Evolutionary conservation across 2,329 filamentous ascomycete genomes (phyloP).

Genomic region (Aspergillus sp.): DNA sequence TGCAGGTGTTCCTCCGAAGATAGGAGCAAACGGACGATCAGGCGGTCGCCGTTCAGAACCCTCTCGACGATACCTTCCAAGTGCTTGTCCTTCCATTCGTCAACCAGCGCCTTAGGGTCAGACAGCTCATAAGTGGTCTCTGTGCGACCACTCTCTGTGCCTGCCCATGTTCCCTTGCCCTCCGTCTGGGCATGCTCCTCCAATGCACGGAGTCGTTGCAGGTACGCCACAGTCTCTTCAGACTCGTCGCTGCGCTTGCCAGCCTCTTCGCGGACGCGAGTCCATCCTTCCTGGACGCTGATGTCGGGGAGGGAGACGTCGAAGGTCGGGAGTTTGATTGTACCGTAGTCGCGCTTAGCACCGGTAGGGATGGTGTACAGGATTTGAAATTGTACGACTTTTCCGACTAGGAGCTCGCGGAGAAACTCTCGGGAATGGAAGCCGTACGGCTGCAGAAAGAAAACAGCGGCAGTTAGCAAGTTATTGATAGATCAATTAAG

Average conservation of each 20-base stretch:
- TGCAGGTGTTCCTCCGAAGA: slow-evolving; percentile 83
- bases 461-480: slow-evolving; percentile 8
- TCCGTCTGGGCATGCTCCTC: slow-evolving; percentile 78
- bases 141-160: slow-evolving; percentile 64
- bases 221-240: slow-evolving; percentile 67
- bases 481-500: neutral
- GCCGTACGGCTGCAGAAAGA: slow-evolving; percentile 64
- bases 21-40: slow-evolving; percentile 79
- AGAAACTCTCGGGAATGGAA: slow-evolving; percentile 95
- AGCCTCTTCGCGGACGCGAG: slow-evolving; percentile 91
- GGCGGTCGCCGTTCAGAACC: slow-evolving; percentile 85
- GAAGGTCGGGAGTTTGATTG: slow-evolving; percentile 65
- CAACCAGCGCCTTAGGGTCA: slow-evolving; percentile 72
- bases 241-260: slow-evolving; percentile 81
- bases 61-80: slow-evolving; percentile 87
- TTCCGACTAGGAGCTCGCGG: slow-evolving; percentile 79
- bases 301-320: slow-evolving; percentile 82
- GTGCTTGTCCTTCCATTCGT: slow-evolving; percentile 80
- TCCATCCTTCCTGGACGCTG: slow-evolving; percentile 83
- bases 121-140: slow-evolving; percentile 80
- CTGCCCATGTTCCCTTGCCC: slow-evolving; percentile 78
- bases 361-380: slow-evolving; percentile 83
- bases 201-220: slow-evolving; percentile 75
- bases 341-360: slow-evolving; percentile 82
- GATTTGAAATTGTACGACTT: slow-evolving; percentile 79